Percentiles rank a stretch among this genome's conserved stretches.
phyloP scores from a whole-genome alignment of 805 yeast species.

The Myxozyma melibiosi region DNA sequence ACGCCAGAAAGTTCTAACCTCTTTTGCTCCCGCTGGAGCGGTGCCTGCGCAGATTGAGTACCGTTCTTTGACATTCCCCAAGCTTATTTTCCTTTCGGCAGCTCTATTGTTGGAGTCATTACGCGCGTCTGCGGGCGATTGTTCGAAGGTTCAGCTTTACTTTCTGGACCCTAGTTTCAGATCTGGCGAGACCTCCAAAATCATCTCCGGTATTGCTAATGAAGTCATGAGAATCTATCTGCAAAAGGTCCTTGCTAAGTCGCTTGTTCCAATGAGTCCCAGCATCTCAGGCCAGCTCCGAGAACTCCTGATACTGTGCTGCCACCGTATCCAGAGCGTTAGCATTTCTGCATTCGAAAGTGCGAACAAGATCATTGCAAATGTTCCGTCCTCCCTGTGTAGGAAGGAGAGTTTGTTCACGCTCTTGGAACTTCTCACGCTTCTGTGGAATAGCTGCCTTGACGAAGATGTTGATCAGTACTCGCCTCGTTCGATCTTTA shows the following conservation, averaged over 20 bases:
- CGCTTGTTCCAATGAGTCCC: constrained; percentile 57
- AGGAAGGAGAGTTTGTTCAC: constrained; percentile 73
- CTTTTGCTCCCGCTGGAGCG: constrained; percentile 48
- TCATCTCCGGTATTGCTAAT: constrained; percentile 65
- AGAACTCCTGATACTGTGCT: constrained; percentile 65
- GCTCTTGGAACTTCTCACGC: constrained; percentile 74
- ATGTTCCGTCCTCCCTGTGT: constrained; percentile 77
- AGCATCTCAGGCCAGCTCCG: constrained; percentile 69
- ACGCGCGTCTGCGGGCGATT: constrained; percentile 77
- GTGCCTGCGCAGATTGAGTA: constrained; percentile 54
- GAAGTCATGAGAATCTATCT: constrained; percentile 47
- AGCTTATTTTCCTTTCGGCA: constrained; percentile 85
- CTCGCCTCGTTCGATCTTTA: constrained; percentile 75
- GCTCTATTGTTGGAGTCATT: constrained; percentile 75
- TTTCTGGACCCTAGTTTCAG: constrained; percentile 83
- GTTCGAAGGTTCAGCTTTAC: constrained; percentile 74
- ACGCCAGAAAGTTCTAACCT: constrained; percentile 55
- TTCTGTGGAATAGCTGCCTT: constrained; percentile 74
- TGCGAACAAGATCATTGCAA: constrained; percentile 65
- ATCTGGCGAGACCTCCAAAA: constrained; percentile 67
- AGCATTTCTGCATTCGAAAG: constrained; percentile 81
- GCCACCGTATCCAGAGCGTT: constrained; percentile 72
- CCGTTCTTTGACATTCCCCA: constrained; percentile 65
- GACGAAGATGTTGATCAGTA: constrained; percentile 85
- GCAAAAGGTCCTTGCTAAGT: constrained; percentile 49